Evolutionary conservation across 2,329 filamentous ascomycete species (phyloP).

Genomic region (Trichoderma atroviride): DNA sequence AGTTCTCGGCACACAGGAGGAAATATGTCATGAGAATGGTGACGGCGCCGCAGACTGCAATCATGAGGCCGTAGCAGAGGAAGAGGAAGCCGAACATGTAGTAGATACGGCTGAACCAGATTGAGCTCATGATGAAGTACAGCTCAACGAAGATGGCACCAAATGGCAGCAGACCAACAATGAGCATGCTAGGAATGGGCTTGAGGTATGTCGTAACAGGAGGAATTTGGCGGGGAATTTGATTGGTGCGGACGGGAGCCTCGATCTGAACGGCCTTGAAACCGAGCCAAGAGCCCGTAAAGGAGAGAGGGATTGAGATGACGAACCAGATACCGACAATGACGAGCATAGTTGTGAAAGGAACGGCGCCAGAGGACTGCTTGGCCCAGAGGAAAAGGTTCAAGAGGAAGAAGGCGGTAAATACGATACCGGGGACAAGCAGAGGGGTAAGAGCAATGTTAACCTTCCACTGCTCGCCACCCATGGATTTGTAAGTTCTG

Average conservation of each 20-base stretch:
- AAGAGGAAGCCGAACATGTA: conserved; percentile 99
- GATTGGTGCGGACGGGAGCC: conserved; percentile 89
- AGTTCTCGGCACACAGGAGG: conserved; percentile 92
- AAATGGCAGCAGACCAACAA: conserved; percentile 91
- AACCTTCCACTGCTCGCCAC: conserved; percentile 90
- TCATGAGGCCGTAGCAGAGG: conserved; percentile 96
- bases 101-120: conserved; percentile 99
- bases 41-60: conserved; percentile 88
- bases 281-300: conserved; percentile 89
- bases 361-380: conserved; percentile 87
- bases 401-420: conserved; percentile 85
- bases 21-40: conserved; percentile 97
- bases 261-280: conserved; percentile 76
- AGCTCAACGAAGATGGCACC: conserved; percentile 97
- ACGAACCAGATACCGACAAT: conserved; percentile 95
- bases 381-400: conserved; percentile 97
- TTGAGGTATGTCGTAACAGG: conserved; percentile 80
- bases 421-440: conserved; percentile 84
- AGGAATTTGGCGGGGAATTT: conserved; percentile 96
- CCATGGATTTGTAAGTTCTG: conserved; percentile 91
- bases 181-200: conserved; percentile 84
- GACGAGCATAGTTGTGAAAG: conserved; percentile 95
- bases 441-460: conserved; percentile 88
- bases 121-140: conserved; percentile 98
- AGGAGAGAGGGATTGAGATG: conserved; percentile 89